Conservation (phyloP, 306 rosid genomes). For the Oxytropis ochrocephala region DNA sequence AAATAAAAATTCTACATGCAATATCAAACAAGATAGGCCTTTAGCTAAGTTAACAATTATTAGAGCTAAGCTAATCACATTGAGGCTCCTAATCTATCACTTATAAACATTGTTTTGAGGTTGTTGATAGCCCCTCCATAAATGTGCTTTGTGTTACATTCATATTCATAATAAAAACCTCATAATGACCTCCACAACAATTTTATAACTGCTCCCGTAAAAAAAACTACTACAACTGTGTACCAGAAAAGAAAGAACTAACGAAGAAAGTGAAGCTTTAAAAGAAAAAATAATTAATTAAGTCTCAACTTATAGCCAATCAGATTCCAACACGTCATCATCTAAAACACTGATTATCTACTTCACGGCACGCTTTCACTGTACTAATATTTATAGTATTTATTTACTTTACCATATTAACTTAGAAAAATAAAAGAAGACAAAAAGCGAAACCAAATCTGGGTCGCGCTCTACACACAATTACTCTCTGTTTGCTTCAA, state of each 20-base stretch:
- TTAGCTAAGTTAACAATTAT: too few relatives aligned
- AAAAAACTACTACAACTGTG: too few relatives aligned
- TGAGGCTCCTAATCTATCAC: too few relatives aligned
- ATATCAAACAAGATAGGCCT: too few relatives aligned
- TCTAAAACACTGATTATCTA: not conserved
- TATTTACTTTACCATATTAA: not conserved
- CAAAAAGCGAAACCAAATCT: slow-evolving; percentile 11
- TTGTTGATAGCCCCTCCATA: too few relatives aligned
- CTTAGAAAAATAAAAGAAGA: not conserved
- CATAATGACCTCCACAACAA: not conserved
- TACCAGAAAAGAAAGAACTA: not conserved
- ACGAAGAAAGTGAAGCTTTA: not conserved
- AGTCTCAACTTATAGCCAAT: not conserved
- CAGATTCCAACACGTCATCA: not conserved
- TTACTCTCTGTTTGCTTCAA: not conserved
- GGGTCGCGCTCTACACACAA: slow-evolving; percentile 9
- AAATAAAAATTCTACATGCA: too few relatives aligned
- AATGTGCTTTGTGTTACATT: too few relatives aligned
- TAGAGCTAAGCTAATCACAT: too few relatives aligned
- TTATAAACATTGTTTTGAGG: too few relatives aligned
- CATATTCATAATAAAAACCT: too few relatives aligned
- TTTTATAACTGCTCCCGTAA: not conserved
- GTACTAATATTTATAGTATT: too few relatives aligned
- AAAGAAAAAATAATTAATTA: not conserved
- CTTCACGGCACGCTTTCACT: not conserved